Evolutionary conservation across 23 red algal genomes (phyloP).

Genomic region (Gracilaria vermiculophylla): DNA sequence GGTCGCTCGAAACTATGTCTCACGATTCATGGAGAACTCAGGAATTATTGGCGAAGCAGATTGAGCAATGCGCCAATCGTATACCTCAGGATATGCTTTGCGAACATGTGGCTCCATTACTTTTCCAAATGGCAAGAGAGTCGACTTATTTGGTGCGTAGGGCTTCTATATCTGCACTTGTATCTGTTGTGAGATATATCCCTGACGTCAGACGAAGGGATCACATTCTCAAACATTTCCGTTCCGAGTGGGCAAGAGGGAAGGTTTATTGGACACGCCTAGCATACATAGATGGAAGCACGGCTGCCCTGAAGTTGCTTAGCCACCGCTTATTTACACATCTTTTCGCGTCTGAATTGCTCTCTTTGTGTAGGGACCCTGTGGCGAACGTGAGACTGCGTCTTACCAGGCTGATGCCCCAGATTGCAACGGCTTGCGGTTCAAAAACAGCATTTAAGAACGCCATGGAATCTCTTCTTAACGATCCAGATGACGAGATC

Average conservation of each 20-base stretch:
- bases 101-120: constrained; percentile 80
- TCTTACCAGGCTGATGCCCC: constrained; percentile 57
- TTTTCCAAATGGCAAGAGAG: constrained; percentile 84
- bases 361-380: constrained; percentile 56
- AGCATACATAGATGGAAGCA: constrained; percentile 80
- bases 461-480: constrained; percentile 56
- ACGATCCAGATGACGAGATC: constrained; percentile 61
- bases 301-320: constrained; percentile 51
- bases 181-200: constrained; percentile 69
- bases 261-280: constrained; percentile 90
- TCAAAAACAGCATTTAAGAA: constrained; percentile 53
- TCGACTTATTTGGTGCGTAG: constrained; percentile 78
- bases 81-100: constrained; percentile 87
- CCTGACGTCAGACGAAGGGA: constrained; percentile 73
- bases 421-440: constrained; percentile 58
- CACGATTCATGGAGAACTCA: constrained; percentile 90
- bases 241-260: constrained; percentile 81
- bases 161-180: constrained; percentile 74
- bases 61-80: constrained; percentile 59
- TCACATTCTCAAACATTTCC: constrained; percentile 87
- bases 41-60: constrained; percentile 78
- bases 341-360: constrained; percentile 66
- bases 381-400: constrained; percentile 79
- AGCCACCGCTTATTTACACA: constrained; percentile 57
- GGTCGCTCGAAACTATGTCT: constrained; percentile 73